phyloP scores from a whole-genome alignment of 2,329 filamentous ascomycete genomes.

The Escovopsis sp. region DNA sequence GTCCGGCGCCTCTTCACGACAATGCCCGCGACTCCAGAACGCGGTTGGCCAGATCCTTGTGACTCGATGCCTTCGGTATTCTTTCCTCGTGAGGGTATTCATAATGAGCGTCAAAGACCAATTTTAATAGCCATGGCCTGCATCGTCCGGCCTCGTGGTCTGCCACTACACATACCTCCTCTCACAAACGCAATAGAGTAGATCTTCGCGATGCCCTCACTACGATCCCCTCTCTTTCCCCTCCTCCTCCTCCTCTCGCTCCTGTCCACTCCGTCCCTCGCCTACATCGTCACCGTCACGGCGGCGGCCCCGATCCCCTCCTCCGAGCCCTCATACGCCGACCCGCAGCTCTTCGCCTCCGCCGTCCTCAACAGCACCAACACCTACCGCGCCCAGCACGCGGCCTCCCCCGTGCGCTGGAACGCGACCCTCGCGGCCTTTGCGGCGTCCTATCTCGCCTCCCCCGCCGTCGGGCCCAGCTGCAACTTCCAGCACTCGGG shows the following conservation, averaged over 20 bases:
- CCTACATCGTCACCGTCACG: slow-evolving; percentile 18
- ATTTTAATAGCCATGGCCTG: not conserved
- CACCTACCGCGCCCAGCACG: slow-evolving; percentile 47
- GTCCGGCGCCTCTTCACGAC: not conserved
- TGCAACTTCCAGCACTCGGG: slow-evolving; percentile 41
- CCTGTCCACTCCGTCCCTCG: slow-evolving; percentile 1
- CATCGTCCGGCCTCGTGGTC: not conserved
- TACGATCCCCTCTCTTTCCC: not conserved
- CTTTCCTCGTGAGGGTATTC: not conserved
- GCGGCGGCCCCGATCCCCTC: slow-evolving; percentile 19
- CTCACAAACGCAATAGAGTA: not conserved
- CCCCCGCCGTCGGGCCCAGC: slow-evolving; percentile 10
- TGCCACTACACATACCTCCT: not conserved
- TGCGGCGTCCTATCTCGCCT: slow-evolving; percentile 36
- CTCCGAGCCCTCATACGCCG: slow-evolving; percentile 18
- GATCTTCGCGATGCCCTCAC: not conserved
- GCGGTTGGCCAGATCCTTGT: no score
- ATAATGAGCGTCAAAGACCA: not conserved
- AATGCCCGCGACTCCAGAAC: not conserved
- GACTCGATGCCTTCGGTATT: not conserved
- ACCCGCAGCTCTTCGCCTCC: slow-evolving; percentile 25
- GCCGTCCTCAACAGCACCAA: slow-evolving; percentile 55
- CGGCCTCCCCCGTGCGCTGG: slow-evolving; percentile 45
- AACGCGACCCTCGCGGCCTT: slow-evolving; percentile 47
- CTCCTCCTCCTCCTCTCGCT: slow-evolving; percentile 1